Conservation (phyloP, 2,329 filamentous ascomycete genomes). For the Fusarium sp. region DNA sequence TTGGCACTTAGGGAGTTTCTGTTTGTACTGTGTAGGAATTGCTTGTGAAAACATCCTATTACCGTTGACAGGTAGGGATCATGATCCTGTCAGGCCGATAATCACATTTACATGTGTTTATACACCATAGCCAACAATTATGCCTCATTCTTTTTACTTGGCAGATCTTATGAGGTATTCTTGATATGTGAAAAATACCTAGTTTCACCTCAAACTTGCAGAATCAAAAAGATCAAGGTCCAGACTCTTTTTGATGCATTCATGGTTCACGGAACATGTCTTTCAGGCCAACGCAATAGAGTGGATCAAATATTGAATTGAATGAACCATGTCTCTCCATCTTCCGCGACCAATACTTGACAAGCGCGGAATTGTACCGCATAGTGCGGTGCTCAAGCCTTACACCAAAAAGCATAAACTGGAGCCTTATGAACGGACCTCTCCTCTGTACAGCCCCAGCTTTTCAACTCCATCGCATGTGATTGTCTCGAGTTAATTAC, state of each 20-base stretch:
- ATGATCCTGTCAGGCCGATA: not conserved
- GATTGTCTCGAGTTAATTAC: constrained; percentile 21
- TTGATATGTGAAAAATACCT: constrained; percentile 1
- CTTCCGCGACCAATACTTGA: not conserved
- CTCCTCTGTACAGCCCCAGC: not conserved
- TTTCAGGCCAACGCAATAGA: constrained; percentile 20
- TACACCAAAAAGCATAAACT: not conserved
- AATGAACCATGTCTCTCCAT: not conserved
- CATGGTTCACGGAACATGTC: constrained; percentile 32
- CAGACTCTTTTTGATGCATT: constrained; percentile 17
- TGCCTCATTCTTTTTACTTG: not conserved
- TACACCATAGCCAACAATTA: constrained; percentile 1
- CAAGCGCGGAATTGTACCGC: constrained; percentile 35
- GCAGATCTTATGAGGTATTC: not conserved
- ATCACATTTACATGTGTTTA: not conserved
- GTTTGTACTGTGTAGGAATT: not conserved
- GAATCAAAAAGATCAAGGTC: constrained; percentile 28
- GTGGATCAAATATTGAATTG: constrained; percentile 22
- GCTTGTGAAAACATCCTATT: constrained; percentile 24
- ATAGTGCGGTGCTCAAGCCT: constrained; percentile 10
- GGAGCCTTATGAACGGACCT: constrained; percentile 3
- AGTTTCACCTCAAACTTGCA: constrained; percentile 23
- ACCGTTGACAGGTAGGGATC: constrained; percentile 14
- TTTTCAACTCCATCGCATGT: constrained; percentile 31
- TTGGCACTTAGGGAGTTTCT: not conserved